Evolutionary conservation across 805 yeast species (phyloP).

Genomic region (Priceomyces melissophilus): DNA sequence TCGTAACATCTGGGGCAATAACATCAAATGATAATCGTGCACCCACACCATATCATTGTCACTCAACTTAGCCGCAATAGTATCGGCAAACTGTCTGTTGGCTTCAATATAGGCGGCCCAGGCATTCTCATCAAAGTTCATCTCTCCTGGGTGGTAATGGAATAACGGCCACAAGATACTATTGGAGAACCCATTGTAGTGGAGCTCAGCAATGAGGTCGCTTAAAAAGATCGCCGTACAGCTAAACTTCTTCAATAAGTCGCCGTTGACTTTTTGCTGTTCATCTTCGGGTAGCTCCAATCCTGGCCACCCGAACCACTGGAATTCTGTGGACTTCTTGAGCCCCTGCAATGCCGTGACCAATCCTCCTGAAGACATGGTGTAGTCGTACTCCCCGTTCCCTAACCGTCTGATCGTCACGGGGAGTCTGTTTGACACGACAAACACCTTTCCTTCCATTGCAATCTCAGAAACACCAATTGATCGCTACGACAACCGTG

Average conservation of each 20-base stretch:
- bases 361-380: constrained; percentile 96
- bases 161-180: constrained; percentile 96
- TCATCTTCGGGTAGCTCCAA: constrained; percentile 80
- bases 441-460: constrained; percentile 69
- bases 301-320: constrained; percentile 98
- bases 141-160: constrained; percentile 99
- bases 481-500: too few species aligned
- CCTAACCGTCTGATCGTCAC: constrained; percentile 75
- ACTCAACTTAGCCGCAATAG: constrained; percentile 62
- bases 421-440: constrained; percentile 92
- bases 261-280: constrained; percentile 62
- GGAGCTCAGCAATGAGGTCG: constrained; percentile 91
- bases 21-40: constrained; percentile 96
- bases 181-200: constrained; percentile 94
- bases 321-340: constrained; percentile 76
- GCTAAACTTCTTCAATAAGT: constrained; percentile 71
- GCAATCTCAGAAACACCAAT: too few species aligned
- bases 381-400: constrained; percentile 68
- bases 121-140: constrained; percentile 94
- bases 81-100: constrained; percentile 74
- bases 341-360: constrained; percentile 94
- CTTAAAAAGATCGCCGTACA: constrained; percentile 86
- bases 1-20: constrained; percentile 84
- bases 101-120: constrained; percentile 98
- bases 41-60: constrained; percentile 95